Evolutionary conservation across 176 grass and related monocot species (phyloP).

Genomic region (Aechmea fasciata): DNA sequence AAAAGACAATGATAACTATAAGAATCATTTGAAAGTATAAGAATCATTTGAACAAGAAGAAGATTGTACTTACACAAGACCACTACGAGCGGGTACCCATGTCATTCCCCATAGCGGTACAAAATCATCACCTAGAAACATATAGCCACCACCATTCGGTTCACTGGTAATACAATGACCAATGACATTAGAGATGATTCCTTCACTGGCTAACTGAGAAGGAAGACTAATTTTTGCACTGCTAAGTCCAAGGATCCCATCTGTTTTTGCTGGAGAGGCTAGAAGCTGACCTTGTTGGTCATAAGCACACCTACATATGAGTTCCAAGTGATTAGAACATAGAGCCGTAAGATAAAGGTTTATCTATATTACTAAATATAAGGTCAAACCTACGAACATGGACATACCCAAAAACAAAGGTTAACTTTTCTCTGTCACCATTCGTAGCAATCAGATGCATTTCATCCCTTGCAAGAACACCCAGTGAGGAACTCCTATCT

Average conservation of each 20-base stretch:
- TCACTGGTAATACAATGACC: slow-evolving; percentile 64
- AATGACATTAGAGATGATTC: slow-evolving; percentile 59
- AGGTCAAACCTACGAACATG: slow-evolving; percentile 3
- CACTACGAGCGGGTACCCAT: slow-evolving; percentile 56
- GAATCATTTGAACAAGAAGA: background rate
- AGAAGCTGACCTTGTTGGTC: slow-evolving; percentile 73
- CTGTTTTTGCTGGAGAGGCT: slow-evolving; percentile 41
- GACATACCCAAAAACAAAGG: slow-evolving; percentile 68
- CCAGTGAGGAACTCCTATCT: slow-evolving; percentile 59
- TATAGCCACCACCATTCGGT: slow-evolving; percentile 47
- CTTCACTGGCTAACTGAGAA: slow-evolving; percentile 56
- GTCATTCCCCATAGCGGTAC: slow-evolving; percentile 71
- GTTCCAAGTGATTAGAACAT: slow-evolving; percentile 2
- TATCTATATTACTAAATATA: background rate
- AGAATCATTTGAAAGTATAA: too few species aligned
- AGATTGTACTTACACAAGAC: slow-evolving; percentile 51
- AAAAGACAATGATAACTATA: too few species aligned
- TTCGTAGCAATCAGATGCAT: slow-evolving; percentile 47
- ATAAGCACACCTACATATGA: slow-evolving; percentile 63
- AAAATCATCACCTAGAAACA: slow-evolving; percentile 84
- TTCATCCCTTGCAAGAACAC: slow-evolving; percentile 52
- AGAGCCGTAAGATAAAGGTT: slow-evolving; percentile 1
- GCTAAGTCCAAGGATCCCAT: slow-evolving; percentile 72
- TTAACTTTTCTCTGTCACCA: slow-evolving; percentile 34
- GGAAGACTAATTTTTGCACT: slow-evolving; percentile 52